Percentiles rank a stretch among this genome's conserved stretches.
Evolutionary conservation across 208 protist genomes (phyloP).

Genomic region (Leishmania martiniquensis): DNA sequence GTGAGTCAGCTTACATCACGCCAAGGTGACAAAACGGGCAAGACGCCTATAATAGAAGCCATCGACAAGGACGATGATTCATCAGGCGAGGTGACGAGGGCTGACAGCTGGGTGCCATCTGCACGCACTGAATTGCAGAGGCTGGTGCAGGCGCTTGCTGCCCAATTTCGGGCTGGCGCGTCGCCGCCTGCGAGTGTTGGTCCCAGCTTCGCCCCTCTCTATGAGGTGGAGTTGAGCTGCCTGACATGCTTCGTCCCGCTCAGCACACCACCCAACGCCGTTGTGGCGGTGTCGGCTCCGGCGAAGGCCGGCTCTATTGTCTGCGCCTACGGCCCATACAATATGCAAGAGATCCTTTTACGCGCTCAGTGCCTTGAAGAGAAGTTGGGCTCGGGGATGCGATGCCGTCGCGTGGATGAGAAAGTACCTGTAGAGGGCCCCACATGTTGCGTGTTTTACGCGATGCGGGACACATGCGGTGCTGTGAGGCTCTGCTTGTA

Average conservation of each 20-base stretch:
- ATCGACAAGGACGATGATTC: constrained; percentile 29
- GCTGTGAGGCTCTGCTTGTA: not conserved
- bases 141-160: constrained; percentile 8
- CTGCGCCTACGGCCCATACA: constrained; percentile 21
- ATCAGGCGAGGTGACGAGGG: not conserved
- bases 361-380: not conserved
- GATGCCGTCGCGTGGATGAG: not conserved
- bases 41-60: constrained; percentile 11
- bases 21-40: not conserved
- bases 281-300: not conserved
- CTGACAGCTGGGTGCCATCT: not conserved
- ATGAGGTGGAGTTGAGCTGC: constrained; percentile 20
- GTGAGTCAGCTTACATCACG: not conserved
- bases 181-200: not conserved
- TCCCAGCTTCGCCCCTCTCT: not conserved
- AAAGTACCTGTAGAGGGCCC: too few relatives aligned
- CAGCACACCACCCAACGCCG: not conserved
- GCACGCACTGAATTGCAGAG: constrained; percentile 18
- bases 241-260: not conserved
- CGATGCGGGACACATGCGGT: not conserved
- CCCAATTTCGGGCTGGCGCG: not conserved
- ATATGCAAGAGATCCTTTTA: not conserved
- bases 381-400: not conserved
- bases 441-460: not conserved
- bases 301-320: not conserved